phyloP scores from a whole-genome alignment of 805 yeast genomes.

The Yamadazyma olivae region DNA sequence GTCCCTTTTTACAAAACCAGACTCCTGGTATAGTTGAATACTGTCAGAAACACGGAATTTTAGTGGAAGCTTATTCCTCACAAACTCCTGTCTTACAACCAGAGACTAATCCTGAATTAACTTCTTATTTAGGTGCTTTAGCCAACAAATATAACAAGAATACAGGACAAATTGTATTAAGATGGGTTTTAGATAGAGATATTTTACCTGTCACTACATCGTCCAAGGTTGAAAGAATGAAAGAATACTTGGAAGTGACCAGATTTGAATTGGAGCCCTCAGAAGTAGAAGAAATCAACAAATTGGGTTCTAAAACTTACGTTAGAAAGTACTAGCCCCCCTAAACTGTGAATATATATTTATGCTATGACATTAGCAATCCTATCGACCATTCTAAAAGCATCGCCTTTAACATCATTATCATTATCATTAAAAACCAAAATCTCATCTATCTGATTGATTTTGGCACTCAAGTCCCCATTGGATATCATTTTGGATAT shows the following conservation, averaged over 20 bases:
- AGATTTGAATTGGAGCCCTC: conserved; percentile 49
- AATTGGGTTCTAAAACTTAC: conserved; percentile 19
- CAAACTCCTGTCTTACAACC: conserved; percentile 50
- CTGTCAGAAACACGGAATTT: conserved; percentile 46
- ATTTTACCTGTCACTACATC: conserved; percentile 47
- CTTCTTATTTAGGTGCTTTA: conserved; percentile 27
- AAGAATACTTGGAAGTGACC: conserved; percentile 39
- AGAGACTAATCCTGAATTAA: conserved; percentile 14
- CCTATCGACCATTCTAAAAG: too few species aligned
- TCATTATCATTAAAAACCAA: conserved; percentile 18
- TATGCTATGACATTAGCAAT: too few species aligned
- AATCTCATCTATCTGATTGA: conserved; percentile 29
- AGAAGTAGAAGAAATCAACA: conserved; percentile 37
- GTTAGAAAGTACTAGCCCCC: conserved; percentile 4
- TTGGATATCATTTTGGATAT: conserved; percentile 32
- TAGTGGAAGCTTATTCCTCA: conserved; percentile 66
- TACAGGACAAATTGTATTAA: conserved; percentile 39
- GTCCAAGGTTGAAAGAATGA: conserved; percentile 37
- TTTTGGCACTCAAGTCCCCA: conserved; percentile 30
- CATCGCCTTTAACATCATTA: too few species aligned
- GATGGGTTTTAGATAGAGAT: conserved; percentile 42
- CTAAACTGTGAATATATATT: too few species aligned
- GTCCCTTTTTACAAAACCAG: conserved; percentile 63
- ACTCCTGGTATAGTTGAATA: conserved; percentile 55
- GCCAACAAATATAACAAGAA: conserved; percentile 36